Evolutionary conservation across 2,329 filamentous ascomycete species (phyloP).

Genomic region (Ambrosiella xylebori): DNA sequence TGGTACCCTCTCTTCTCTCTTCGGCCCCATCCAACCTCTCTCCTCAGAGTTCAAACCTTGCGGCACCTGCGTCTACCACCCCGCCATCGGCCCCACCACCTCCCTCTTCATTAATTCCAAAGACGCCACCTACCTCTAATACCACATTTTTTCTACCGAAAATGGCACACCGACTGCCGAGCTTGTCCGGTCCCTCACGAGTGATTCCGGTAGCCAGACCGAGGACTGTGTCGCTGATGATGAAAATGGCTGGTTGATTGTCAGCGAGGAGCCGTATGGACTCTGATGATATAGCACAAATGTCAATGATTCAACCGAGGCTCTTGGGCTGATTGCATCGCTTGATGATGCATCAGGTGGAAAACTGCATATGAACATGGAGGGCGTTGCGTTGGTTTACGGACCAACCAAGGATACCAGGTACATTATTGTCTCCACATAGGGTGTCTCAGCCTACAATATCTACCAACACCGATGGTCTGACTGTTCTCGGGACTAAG

Average conservation of each 20-base stretch:
- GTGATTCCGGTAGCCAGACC: slow-evolving; percentile 33
- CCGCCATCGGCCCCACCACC: background rate
- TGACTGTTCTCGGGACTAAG: slow-evolving; percentile 27
- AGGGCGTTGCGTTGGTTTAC: slow-evolving; percentile 25
- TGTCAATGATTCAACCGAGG: slow-evolving; percentile 22
- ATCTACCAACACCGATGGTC: slow-evolving; percentile 28
- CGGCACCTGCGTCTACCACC: background rate
- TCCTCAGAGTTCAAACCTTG: slow-evolving; percentile 29
- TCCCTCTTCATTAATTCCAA: background rate
- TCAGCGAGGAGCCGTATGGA: slow-evolving; percentile 34
- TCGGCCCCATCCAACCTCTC: slow-evolving; percentile 29
- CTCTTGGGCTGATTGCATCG: slow-evolving; percentile 23
- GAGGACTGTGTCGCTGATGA: slow-evolving; percentile 38
- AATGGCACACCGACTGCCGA: slow-evolving; percentile 27
- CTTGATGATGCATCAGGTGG: slow-evolving; percentile 25
- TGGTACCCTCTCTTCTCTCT: slow-evolving; percentile 26
- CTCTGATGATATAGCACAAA: slow-evolving; percentile 36
- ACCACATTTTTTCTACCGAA: slow-evolving; percentile 17
- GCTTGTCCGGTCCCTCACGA: slow-evolving; percentile 33
- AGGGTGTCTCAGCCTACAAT: background rate
- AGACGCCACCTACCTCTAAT: background rate
- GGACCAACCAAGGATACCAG: background rate
- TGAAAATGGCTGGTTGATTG: slow-evolving; percentile 30
- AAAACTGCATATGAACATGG: slow-evolving; percentile 33
- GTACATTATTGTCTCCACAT: background rate